Evolutionary conservation across 345 rosid genomes (phyloP).

Genomic region (Erucastrum elatum): DNA sequence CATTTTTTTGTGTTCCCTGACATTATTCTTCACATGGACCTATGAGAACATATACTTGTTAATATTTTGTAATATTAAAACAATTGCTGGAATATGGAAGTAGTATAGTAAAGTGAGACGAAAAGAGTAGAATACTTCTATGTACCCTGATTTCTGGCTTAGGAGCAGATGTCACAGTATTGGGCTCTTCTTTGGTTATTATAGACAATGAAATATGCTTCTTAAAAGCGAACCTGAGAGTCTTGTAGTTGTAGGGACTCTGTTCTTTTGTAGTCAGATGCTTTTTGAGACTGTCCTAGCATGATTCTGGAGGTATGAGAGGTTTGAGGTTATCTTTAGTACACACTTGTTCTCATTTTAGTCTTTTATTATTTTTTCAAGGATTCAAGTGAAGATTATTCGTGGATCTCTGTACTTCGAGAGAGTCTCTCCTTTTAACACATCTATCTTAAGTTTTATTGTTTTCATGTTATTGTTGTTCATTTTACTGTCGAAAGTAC

Average conservation of each 20-base stretch:
- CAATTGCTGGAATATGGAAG: conserved; percentile 6
- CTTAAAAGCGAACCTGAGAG: conserved; percentile 40
- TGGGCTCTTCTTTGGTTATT: conserved; percentile 40
- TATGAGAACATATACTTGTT: conserved; percentile 24
- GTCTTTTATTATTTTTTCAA: neutral
- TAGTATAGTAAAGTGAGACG: neutral
- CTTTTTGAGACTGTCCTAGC: conserved; percentile 41
- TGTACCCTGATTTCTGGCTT: conserved; percentile 54
- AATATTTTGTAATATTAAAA: conserved; percentile 1
- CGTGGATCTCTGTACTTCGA: neutral
- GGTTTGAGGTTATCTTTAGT: conserved; percentile 16
- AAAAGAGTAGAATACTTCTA: neutral
- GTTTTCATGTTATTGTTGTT: neutral
- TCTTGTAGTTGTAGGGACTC: conserved; percentile 38
- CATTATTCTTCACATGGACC: conserved; percentile 47
- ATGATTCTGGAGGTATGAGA: conserved; percentile 37
- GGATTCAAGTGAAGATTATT: neutral
- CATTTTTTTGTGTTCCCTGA: conserved; percentile 44
- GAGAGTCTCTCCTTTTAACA: neutral
- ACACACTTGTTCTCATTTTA: neutral
- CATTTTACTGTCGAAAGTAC: neutral
- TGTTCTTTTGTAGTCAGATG: conserved; percentile 43
- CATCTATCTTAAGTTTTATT: neutral
- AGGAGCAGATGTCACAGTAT: conserved; percentile 39
- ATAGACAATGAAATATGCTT: conserved; percentile 40